These are phyloP conservation scores for Anthracocystis panici-leucophaei DNA, from an alignment of 1,284 basidiomycete species.

Conservation along the genomic window DNA sequence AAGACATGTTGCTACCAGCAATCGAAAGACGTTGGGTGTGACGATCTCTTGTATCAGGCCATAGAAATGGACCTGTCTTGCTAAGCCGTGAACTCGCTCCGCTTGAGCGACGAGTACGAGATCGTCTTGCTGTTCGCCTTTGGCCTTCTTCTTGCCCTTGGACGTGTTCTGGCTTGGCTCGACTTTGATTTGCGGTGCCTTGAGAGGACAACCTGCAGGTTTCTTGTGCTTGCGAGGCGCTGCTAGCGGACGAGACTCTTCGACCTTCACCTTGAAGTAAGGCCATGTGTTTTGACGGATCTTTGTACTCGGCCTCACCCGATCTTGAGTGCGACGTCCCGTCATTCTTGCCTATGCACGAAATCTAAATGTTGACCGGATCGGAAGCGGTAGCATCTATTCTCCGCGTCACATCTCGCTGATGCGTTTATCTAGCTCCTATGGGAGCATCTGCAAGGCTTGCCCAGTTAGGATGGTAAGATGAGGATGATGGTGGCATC, in stretches of 20 bases:
- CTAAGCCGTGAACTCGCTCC: constrained; percentile 31
- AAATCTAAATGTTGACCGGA: not conserved
- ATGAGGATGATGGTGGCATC: not conserved
- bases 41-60: constrained; percentile 50
- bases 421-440: not conserved
- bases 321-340: not conserved
- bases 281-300: constrained; percentile 22
- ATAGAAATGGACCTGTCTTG: constrained; percentile 33
- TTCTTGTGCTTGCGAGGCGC: not conserved
- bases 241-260: not conserved
- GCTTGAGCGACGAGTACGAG: not conserved
- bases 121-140: not conserved
- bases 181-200: not conserved
- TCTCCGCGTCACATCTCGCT: not conserved
- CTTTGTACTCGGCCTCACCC: constrained; percentile 18
- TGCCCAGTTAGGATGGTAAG: not conserved
- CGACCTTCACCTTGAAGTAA: constrained; percentile 13
- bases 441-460: not conserved
- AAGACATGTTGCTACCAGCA: constrained; percentile 43
- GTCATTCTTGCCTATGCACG: not conserved
- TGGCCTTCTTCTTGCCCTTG: not conserved
- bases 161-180: not conserved
- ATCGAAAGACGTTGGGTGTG: constrained; percentile 40
- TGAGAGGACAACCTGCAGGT: too few relatives aligned
- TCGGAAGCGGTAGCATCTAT: too few relatives aligned